phyloP scores from a whole-genome alignment of 768 basidiomycete species.

The Clavaria fumosa region DNA sequence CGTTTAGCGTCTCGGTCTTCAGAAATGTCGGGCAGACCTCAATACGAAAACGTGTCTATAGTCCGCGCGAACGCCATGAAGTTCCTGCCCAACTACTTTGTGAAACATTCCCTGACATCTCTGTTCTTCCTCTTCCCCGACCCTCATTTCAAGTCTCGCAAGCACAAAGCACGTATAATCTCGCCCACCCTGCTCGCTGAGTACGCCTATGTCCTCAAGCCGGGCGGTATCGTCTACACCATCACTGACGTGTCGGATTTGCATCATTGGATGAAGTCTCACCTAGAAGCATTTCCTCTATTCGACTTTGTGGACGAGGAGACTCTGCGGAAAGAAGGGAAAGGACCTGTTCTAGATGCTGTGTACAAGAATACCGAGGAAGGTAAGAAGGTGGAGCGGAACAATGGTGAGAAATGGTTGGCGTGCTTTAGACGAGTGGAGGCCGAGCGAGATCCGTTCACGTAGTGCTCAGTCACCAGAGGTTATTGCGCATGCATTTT shows the following conservation, averaged over 20 bases:
- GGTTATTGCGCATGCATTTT: too few relatives aligned
- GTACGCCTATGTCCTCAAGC: slow-evolving; percentile 84
- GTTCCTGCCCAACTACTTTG: slow-evolving; percentile 92
- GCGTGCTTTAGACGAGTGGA: slow-evolving; percentile 72
- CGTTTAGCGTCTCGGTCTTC: slow-evolving; percentile 39
- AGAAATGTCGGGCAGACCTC: slow-evolving; percentile 21
- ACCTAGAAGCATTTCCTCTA: slow-evolving; percentile 76
- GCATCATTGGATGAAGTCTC: slow-evolving; percentile 87
- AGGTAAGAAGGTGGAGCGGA: slow-evolving; percentile 91
- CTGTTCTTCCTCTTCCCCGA: slow-evolving; percentile 98
- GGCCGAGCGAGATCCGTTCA: slow-evolving; percentile 13
- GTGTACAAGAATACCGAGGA: slow-evolving; percentile 85
- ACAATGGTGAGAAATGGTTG: slow-evolving; percentile 81
- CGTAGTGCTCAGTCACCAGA: too few relatives aligned
- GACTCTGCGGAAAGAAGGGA: slow-evolving; percentile 57
- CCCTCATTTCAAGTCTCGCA: slow-evolving; percentile 94
- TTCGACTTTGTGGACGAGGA: slow-evolving; percentile 71
- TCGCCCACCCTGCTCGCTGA: slow-evolving; percentile 95
- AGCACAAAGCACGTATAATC: slow-evolving; percentile 98
- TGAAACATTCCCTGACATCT: slow-evolving; percentile 77
- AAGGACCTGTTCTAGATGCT: slow-evolving; percentile 65
- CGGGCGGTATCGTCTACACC: slow-evolving; percentile 94
- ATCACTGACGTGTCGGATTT: slow-evolving; percentile 94
- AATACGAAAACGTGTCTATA: slow-evolving; percentile 81
- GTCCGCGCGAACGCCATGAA: slow-evolving; percentile 98